Percentiles rank a stretch among this genome's conserved stretches.
Evolutionary conservation across 225 moss, liverwort and hornwort species (phyloP).

Genomic region (Pseudisothecium myosuroides): DNA sequence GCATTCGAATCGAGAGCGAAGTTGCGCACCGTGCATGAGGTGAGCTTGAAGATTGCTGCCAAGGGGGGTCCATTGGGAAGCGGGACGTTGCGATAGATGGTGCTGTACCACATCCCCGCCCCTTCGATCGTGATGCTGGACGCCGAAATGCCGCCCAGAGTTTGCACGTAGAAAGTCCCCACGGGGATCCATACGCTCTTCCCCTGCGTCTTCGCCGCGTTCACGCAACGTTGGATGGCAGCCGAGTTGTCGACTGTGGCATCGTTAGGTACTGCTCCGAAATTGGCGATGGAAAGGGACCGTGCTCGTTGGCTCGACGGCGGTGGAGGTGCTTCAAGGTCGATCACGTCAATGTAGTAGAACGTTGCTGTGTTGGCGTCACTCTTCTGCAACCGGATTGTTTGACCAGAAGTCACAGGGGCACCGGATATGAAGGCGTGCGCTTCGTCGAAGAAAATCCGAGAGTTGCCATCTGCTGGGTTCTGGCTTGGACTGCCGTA

Average conservation of each 20-base stretch:
- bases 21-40: neutral
- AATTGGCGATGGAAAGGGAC: neutral
- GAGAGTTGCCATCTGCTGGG: neutral
- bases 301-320: neutral
- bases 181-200: neutral
- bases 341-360: neutral
- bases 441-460: neutral
- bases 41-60: neutral
- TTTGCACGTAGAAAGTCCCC: neutral
- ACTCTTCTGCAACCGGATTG: neutral
- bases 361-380: neutral
- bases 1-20: neutral
- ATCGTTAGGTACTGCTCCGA: neutral
- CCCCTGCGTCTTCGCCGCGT: neutral
- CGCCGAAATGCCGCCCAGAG: neutral
- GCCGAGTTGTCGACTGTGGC: neutral
- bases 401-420: neutral
- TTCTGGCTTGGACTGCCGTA: neutral
- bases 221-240: neutral
- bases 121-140: neutral
- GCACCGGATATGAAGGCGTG: neutral
- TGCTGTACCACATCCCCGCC: slow-evolving; percentile 6
- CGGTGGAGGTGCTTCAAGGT: slow-evolving; percentile 3
- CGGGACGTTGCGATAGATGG: neutral
- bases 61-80: neutral